Evolutionary conservation across 192 early-diverging fungal species (phyloP).

Genomic region (Backusella macrospora): DNA sequence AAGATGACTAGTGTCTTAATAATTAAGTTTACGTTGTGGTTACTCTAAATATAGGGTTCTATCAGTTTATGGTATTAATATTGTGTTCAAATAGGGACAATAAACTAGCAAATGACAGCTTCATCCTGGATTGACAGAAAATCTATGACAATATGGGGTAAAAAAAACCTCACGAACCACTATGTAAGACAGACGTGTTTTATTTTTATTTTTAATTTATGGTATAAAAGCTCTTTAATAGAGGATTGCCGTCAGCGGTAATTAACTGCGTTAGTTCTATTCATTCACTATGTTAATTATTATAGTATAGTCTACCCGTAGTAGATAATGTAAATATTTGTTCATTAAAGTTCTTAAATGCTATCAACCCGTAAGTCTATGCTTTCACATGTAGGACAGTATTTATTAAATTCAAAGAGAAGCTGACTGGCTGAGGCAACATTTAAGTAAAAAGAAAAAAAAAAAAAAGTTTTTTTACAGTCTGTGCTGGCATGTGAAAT

Average conservation of each 20-base stretch:
- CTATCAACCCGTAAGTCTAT: conserved; percentile 6
- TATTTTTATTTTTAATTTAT: background rate
- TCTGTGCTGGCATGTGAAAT: conserved; percentile 6
- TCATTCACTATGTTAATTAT: background rate
- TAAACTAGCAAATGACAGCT: background rate
- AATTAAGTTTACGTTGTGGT: conserved; percentile 7
- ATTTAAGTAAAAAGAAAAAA: background rate
- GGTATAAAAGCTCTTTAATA: background rate
- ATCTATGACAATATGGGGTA: background rate
- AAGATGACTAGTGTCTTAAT: background rate
- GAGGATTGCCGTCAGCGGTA: background rate
- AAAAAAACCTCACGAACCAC: background rate
- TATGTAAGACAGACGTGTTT: background rate
- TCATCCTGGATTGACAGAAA: conserved; percentile 1
- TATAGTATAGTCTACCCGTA: too few relatives aligned
- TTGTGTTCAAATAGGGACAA: background rate
- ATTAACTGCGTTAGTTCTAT: background rate
- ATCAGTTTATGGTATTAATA: conserved; percentile 1
- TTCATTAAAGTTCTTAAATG: background rate
- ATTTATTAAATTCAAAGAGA: background rate
- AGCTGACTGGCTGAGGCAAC: background rate
- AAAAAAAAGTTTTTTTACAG: background rate
- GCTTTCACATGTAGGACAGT: background rate
- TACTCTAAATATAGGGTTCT: background rate
- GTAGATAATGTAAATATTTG: too few relatives aligned